Percentiles rank a stretch among this genome's conserved stretches.
Evolutionary conservation across 2,329 filamentous ascomycete genomes (phyloP).

Genomic region (Uncinocarpus reesii): DNA sequence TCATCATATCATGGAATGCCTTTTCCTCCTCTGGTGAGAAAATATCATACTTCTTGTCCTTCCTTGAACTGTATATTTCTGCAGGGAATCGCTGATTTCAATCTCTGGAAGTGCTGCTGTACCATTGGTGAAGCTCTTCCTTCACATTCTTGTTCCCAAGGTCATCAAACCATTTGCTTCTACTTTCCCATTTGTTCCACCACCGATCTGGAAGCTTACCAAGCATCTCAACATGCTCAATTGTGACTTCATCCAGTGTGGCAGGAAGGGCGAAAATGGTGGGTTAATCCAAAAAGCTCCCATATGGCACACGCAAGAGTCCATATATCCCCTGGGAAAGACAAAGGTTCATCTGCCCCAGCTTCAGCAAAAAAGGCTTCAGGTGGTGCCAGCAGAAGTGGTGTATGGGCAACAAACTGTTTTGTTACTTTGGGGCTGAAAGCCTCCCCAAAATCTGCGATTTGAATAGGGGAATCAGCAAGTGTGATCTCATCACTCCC

Average conservation of each 20-base stretch:
- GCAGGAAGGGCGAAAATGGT: slow-evolving; percentile 19
- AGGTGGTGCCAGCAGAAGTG: slow-evolving; percentile 15
- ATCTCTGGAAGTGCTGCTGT: neutral
- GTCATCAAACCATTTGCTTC: slow-evolving; percentile 16
- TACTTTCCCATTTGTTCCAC: slow-evolving; percentile 18
- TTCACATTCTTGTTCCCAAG: slow-evolving; percentile 14
- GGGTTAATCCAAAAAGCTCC: slow-evolving; percentile 23
- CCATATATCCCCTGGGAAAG: slow-evolving; percentile 29
- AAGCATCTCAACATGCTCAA: slow-evolving; percentile 23
- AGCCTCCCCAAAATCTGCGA: slow-evolving; percentile 24
- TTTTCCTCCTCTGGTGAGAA: slow-evolving; percentile 14
- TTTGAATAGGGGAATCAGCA: slow-evolving; percentile 20
- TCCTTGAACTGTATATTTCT: slow-evolving; percentile 11
- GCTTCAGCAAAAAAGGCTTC: neutral
- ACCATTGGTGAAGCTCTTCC: neutral
- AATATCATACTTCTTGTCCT: neutral
- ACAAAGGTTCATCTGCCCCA: slow-evolving; percentile 16
- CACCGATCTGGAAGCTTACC: slow-evolving; percentile 19
- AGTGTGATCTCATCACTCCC: slow-evolving; percentile 21
- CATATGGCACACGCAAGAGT: slow-evolving; percentile 29
- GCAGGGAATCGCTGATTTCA: neutral
- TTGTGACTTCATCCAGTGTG: slow-evolving; percentile 19
- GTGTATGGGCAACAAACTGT: slow-evolving; percentile 16
- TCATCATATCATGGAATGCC: slow-evolving; percentile 17
- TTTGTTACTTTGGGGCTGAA: slow-evolving; percentile 14